Conservation (phyloP, 208 protist species). For the Acanthamoeba triangularis region DNA sequence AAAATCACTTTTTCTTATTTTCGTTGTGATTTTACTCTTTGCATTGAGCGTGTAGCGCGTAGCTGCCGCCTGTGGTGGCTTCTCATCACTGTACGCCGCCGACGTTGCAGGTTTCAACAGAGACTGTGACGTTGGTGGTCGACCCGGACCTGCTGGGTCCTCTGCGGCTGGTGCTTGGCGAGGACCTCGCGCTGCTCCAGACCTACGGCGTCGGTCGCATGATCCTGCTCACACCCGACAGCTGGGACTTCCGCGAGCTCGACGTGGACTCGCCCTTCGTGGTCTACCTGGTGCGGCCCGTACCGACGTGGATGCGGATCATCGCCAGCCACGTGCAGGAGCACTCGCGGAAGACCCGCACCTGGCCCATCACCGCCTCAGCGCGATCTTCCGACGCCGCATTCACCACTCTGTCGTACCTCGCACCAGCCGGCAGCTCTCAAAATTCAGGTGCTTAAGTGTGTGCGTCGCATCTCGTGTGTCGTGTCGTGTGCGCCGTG, state of each 20-base stretch:
- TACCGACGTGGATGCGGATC: constrained; percentile 8
- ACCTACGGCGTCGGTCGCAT: not conserved
- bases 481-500: not conserved
- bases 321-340: constrained; percentile 22
- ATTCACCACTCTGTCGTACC: not conserved
- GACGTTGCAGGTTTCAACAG: not conserved
- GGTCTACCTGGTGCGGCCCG: constrained; percentile 1
- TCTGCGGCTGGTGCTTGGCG: constrained; percentile 10
- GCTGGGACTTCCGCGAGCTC: not conserved
- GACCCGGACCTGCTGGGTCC: constrained; percentile 22
- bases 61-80: not conserved
- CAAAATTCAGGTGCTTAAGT: not conserved
- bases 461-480: not conserved
- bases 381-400: not conserved
- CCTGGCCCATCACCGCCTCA: not conserved
- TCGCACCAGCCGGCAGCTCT: not conserved
- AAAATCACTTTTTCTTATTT: not conserved
- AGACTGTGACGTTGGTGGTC: not conserved
- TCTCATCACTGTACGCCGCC: not conserved
- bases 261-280: not conserved
- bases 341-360: not conserved
- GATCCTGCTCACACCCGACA: constrained; percentile 28
- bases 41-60: too few relatives aligned
- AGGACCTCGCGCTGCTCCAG: not conserved
- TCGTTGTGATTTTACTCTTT: not conserved